Evolutionary conservation across 2,329 filamentous ascomycete species (phyloP).

Genomic region (Penicillium crustosum): DNA sequence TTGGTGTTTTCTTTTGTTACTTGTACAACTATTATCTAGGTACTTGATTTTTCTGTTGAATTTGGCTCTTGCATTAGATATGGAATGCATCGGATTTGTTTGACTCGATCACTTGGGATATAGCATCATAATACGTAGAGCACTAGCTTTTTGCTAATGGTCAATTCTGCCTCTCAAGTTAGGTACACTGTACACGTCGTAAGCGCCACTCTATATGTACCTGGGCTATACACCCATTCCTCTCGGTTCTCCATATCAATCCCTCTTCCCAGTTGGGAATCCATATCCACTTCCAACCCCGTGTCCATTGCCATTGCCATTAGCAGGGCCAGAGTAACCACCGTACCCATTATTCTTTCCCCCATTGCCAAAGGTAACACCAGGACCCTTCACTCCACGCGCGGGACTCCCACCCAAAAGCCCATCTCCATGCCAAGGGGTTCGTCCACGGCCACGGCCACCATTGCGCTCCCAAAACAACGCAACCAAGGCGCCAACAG

Average conservation of each 20-base stretch:
- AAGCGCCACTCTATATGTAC: slow-evolving; percentile 3
- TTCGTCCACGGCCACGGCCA: slow-evolving; percentile 20
- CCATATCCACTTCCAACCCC: slow-evolving; percentile 33
- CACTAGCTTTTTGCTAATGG: background rate
- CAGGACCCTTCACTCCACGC: slow-evolving; percentile 43
- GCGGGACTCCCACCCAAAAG: slow-evolving; percentile 47
- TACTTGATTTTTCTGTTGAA: slow-evolving; percentile 13
- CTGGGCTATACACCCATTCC: slow-evolving; percentile 8
- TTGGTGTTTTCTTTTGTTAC: slow-evolving; percentile 15
- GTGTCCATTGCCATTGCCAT: slow-evolving; percentile 26
- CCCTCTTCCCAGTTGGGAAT: slow-evolving; percentile 43
- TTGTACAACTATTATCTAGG: slow-evolving; percentile 21
- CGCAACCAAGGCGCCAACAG: slow-evolving; percentile 36
- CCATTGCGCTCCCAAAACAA: slow-evolving; percentile 40
- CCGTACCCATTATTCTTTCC: slow-evolving; percentile 57
- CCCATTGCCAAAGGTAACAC: slow-evolving; percentile 57
- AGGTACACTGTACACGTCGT: slow-evolving; percentile 16
- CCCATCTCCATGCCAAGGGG: slow-evolving; percentile 48
- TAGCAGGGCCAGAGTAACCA: slow-evolving; percentile 49
- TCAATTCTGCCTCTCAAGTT: background rate
- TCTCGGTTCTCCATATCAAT: slow-evolving; percentile 29
- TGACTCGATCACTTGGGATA: slow-evolving; percentile 3
- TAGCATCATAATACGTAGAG: slow-evolving; percentile 3
- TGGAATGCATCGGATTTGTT: slow-evolving; percentile 25
- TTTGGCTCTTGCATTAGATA: slow-evolving; percentile 21